phyloP scores from a whole-genome alignment of 139 green algal genomes.

The Raphidocelis subcapitata region DNA sequence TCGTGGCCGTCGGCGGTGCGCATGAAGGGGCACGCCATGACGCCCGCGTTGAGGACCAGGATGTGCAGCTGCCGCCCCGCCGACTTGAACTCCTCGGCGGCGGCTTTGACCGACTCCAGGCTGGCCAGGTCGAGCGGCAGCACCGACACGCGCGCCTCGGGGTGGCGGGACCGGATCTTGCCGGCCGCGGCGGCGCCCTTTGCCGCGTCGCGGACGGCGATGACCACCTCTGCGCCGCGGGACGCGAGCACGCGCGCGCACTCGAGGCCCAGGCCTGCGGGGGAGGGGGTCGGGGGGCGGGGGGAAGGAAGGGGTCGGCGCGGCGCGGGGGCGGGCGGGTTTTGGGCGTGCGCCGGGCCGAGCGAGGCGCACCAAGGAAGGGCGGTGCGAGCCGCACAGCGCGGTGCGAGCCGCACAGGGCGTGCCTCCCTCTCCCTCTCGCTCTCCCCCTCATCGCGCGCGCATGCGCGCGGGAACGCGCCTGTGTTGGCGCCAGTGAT shows the following conservation, averaged over 20 bases:
- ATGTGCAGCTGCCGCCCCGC: constrained; percentile 25
- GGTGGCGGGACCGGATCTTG: constrained; percentile 12
- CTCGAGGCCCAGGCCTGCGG: constrained; percentile 24
- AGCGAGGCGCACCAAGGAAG: no score
- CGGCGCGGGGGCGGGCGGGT: no score
- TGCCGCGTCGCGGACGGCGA: constrained; percentile 24
- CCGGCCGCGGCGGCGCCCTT: constrained; percentile 18
- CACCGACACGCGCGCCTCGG: neutral
- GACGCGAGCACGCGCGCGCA: constrained; percentile 22
- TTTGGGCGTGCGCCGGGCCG: no score
- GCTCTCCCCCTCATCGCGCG: no score
- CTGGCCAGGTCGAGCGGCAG: constrained; percentile 32
- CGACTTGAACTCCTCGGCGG: constrained; percentile 19
- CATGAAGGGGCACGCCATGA: constrained; percentile 29
- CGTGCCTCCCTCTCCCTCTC: no score
- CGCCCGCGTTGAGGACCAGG: constrained; percentile 27
- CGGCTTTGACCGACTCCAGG: constrained; percentile 30
- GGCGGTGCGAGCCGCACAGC: no score
- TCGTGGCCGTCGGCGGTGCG: constrained; percentile 35
- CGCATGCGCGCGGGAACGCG: no score
- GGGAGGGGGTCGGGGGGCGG: no score
- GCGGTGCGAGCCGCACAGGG: no score
- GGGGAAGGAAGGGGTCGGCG: no score
- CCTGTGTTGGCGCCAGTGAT: constrained; percentile 22
- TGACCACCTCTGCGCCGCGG: constrained; percentile 26